Percentiles rank a stretch among this genome's conserved stretches.
These are phyloP conservation scores for Lathyrus sativus DNA, from an alignment of 306 rosid genomes.

Conservation along the genomic window DNA sequence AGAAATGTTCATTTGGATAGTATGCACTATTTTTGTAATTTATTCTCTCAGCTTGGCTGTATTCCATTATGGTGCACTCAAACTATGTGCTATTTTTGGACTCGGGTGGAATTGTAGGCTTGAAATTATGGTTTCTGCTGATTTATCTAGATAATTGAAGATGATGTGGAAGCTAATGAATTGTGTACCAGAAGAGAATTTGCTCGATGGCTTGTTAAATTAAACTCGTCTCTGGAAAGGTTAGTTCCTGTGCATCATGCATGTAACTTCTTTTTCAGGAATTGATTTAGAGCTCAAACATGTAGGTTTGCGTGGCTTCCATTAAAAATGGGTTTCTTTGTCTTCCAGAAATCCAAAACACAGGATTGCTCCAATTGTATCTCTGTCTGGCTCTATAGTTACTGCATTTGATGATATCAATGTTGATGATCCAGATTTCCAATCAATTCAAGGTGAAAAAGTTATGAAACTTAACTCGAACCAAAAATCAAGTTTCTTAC, in stretches of 20 bases:
- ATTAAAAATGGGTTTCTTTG: slow-evolving; percentile 36
- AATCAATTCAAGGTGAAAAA: slow-evolving; percentile 73
- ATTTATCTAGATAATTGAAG: slow-evolving; percentile 81
- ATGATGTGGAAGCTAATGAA: slow-evolving; percentile 69
- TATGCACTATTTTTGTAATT: slow-evolving; percentile 16
- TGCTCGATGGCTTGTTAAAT: slow-evolving; percentile 83
- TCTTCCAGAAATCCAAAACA: slow-evolving; percentile 65
- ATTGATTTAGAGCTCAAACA: slow-evolving; percentile 27
- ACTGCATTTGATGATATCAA: slow-evolving; percentile 74
- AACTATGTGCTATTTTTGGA: slow-evolving; percentile 12
- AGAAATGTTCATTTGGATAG: slow-evolving; percentile 21
- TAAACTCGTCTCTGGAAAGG: slow-evolving; percentile 77
- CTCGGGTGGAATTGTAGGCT: slow-evolving; percentile 42
- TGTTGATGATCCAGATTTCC: slow-evolving; percentile 66
- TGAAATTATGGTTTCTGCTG: slow-evolving; percentile 45
- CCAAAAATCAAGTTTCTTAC: slow-evolving; percentile 11
- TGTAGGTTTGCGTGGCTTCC: slow-evolving; percentile 22
- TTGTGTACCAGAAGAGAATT: slow-evolving; percentile 92
- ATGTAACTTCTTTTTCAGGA: slow-evolving; percentile 9
- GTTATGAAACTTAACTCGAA: slow-evolving; percentile 24
- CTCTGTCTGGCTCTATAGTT: slow-evolving; percentile 58
- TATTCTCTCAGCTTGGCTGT: slow-evolving; percentile 11
- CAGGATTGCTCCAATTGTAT: slow-evolving; percentile 59
- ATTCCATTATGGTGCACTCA: slow-evolving; percentile 22
- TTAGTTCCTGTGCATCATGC: slow-evolving; percentile 37